Evolutionary conservation across 768 basidiomycete genomes (phyloP), one percentile per base, ranked within the genome.

Genomic region (Sistotremastrum niveocremeum): DNA sequence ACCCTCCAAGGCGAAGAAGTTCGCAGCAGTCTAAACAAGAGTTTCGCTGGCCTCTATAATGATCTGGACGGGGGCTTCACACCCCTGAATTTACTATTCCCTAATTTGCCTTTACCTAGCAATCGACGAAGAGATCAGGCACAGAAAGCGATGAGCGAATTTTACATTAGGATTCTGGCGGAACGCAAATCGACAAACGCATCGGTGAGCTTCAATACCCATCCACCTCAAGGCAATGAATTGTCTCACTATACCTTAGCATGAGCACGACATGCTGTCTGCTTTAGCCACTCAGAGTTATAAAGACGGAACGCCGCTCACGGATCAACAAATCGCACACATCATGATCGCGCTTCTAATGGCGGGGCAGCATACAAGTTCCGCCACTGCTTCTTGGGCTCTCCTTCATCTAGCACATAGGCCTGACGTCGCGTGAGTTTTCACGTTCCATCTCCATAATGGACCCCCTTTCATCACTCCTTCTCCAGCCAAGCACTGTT

Each of bases 271-370:
- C 56, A 73, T 73, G 70, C 61, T 73, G 47, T 56, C 66, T 3
- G 64, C 69, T 7, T 59, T 73, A 11, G 56, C 58, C 45, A 59
- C 59, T 37, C 61, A 65, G 42, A 57, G 57, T 28, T 72, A 73
- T 64, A 66, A 64, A 55, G 62, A 69, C 46, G 72, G 72, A 35
- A 55, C 63, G 5, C 54, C 65, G 0, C 54, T 72, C 20, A 60
- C 63, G n/a, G 70, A 73, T 48, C 60, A 62, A 39, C 67, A 73
- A 51, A 65, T 72, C 45, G 68, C 72, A 3, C 71, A 72, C 54
- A 73, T 73, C 58, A 71, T 73, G 70, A 73, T 71, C 49, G 72
- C 72, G 2, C 61, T 73, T 33, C 59, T 73, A 38, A 72, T 73
- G 72, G 72, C 71, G 9, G 72, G 72, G 29, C 72, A 73, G 55